These are phyloP conservation scores for Candida sphagnicola DNA, from an alignment of 805 yeast species.

Conservation along the genomic window DNA sequence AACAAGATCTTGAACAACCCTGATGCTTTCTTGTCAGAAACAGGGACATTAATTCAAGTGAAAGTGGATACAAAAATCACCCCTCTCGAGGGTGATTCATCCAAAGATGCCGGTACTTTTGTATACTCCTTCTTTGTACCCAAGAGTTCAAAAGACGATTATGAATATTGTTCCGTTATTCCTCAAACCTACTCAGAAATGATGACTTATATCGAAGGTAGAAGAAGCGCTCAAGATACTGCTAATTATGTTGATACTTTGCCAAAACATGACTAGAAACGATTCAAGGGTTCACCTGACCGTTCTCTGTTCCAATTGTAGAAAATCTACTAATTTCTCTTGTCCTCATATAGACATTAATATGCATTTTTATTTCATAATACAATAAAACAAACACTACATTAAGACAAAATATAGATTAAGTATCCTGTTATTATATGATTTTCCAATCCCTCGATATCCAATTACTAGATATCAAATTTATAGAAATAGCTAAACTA, in stretches of 20 bases:
- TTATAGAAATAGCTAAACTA: too few species aligned
- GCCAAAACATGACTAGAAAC: constrained; percentile 12
- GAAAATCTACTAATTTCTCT: too few species aligned
- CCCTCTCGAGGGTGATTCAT: constrained; percentile 55
- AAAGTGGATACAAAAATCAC: constrained; percentile 81
- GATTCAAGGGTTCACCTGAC: too few species aligned
- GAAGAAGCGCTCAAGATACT: constrained; percentile 84
- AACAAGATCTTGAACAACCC: constrained; percentile 48
- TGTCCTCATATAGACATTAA: too few species aligned
- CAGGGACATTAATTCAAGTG: constrained; percentile 89
- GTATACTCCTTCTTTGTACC: constrained; percentile 88
- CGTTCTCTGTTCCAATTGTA: too few species aligned
- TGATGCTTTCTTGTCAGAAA: constrained; percentile 59
- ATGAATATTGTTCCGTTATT: constrained; percentile 71
- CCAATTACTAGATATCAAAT: too few species aligned
- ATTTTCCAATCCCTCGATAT: too few species aligned
- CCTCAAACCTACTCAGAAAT: constrained; percentile 89
- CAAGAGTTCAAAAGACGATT: constrained; percentile 42
- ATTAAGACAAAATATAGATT: too few species aligned
- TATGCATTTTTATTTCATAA: too few species aligned
- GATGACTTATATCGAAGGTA: constrained; percentile 87
- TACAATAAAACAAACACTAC: too few species aligned
- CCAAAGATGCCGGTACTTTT: constrained; percentile 79
- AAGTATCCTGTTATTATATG: too few species aligned
- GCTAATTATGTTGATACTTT: constrained; percentile 54